Evolutionary conservation across 1,284 basidiomycete genomes (phyloP).

Genomic region (Papiliotrema nemorosa): DNA sequence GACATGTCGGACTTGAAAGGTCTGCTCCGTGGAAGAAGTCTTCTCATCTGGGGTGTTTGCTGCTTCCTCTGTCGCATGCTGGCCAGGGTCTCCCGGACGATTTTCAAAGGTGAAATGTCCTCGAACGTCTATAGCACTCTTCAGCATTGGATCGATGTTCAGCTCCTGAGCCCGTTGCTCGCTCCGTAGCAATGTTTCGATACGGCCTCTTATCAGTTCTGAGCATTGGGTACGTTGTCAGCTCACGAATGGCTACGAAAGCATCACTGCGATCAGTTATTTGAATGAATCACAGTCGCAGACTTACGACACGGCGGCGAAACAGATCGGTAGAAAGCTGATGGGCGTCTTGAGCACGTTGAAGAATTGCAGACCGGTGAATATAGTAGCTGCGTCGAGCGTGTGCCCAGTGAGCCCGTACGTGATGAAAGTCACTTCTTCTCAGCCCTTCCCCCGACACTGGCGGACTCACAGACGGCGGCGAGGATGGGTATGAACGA

Average conservation of each 20-base stretch:
- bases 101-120: conserved; percentile 69
- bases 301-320: conserved; percentile 46
- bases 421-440: conserved; percentile 65
- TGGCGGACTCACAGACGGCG: conserved; percentile 51
- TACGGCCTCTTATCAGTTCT: conserved; percentile 11
- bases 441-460: conserved; percentile 2
- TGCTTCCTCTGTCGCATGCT: background rate
- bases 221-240: background rate
- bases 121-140: conserved; percentile 58
- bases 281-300: conserved; percentile 41
- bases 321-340: conserved; percentile 35
- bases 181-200: conserved; percentile 31
- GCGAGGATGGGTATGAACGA: conserved; percentile 64
- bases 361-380: conserved; percentile 71
- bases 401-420: conserved; percentile 64
- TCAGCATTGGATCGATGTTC: conserved; percentile 51
- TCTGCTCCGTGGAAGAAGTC: too few species aligned
- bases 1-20: conserved; percentile 59
- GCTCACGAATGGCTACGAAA: conserved; percentile 5
- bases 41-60: too few species aligned
- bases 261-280: conserved; percentile 1
- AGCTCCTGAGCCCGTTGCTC: conserved; percentile 62
- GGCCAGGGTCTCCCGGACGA: background rate
- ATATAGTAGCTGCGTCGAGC: conserved; percentile 67
- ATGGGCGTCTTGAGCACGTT: conserved; percentile 61